phyloP scores from a whole-genome alignment of 1,139 yeast species.

The Saccharomyces pastorianus region DNA sequence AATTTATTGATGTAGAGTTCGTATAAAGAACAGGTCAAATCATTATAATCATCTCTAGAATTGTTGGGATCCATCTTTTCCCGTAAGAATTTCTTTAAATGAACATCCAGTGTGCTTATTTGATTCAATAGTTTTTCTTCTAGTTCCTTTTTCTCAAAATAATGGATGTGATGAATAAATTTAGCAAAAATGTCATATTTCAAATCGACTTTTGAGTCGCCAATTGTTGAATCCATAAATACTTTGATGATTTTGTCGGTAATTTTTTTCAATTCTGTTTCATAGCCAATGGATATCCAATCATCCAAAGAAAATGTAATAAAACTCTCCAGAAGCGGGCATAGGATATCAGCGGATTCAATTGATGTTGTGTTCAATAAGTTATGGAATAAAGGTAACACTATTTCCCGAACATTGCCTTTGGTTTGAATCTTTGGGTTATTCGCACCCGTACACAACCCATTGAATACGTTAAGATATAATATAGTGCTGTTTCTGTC shows the following conservation, averaged over 20 bases:
- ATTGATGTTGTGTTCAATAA: constrained; percentile 21
- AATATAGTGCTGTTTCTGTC: constrained; percentile 19
- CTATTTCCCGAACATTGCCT: constrained; percentile 13
- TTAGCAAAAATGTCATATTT: constrained; percentile 16
- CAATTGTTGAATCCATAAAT: constrained; percentile 18
- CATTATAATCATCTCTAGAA: constrained; percentile 9
- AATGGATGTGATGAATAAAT: constrained; percentile 17
- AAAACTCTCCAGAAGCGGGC: constrained; percentile 21
- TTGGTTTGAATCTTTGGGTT: constrained; percentile 18
- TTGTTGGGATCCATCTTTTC: constrained; percentile 8
- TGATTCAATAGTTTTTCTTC: constrained; percentile 25
- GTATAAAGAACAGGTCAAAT: constrained; percentile 12
- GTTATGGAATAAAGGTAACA: constrained; percentile 21
- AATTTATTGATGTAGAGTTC: constrained; percentile 26
- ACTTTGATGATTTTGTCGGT: constrained; percentile 16
- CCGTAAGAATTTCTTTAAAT: constrained; percentile 20
- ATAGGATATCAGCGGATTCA: constrained; percentile 20
- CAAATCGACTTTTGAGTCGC: constrained; percentile 9
- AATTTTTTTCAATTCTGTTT: constrained; percentile 16
- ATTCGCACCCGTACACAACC: constrained; percentile 29
- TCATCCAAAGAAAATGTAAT: constrained; percentile 25
- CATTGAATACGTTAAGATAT: constrained; percentile 26
- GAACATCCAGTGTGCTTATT: constrained; percentile 16
- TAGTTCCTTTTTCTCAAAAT: constrained; percentile 16
- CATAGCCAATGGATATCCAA: constrained; percentile 26